Percentiles rank a stretch among this genome's conserved stretches.
phyloP scores from a whole-genome alignment of 2,329 filamentous ascomycete genomes.

The Iodosphaeria phyllophila region DNA sequence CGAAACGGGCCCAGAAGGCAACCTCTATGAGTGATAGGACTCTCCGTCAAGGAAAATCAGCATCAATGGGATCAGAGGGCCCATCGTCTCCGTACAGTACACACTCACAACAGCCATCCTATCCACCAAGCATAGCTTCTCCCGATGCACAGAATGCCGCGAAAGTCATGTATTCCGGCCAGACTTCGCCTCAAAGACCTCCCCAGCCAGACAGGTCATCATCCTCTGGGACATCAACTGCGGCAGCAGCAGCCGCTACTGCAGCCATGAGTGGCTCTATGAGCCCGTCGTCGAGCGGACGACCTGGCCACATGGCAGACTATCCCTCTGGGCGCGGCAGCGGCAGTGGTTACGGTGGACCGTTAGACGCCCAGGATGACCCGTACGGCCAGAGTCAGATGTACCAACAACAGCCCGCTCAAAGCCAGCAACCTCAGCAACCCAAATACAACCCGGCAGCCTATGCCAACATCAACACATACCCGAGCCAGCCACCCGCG shows the following conservation, averaged over 20 bases:
- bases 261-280: slow-evolving; percentile 36
- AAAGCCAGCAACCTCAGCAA: slow-evolving; percentile 21
- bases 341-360: slow-evolving; percentile 9
- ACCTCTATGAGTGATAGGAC: slow-evolving; percentile 46
- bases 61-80: slow-evolving; percentile 18
- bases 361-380: slow-evolving; percentile 12
- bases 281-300: slow-evolving; percentile 12
- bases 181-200: slow-evolving; percentile 30
- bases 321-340: slow-evolving; percentile 17
- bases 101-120: slow-evolving; percentile 13
- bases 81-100: slow-evolving; percentile 11
- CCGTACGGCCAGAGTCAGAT: slow-evolving; percentile 9
- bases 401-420: too few relatives aligned
- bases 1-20: slow-evolving; percentile 50
- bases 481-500: slow-evolving; percentile 19
- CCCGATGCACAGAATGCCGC: slow-evolving; percentile 42
- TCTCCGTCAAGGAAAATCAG: slow-evolving; percentile 34
- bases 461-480: slow-evolving; percentile 46
- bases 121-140: slow-evolving; percentile 18
- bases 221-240: slow-evolving; percentile 27
- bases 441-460: slow-evolving; percentile 61
- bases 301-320: slow-evolving; percentile 10
- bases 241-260: slow-evolving; percentile 35
- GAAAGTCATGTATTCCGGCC: slow-evolving; percentile 40
- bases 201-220: slow-evolving; percentile 31